These are phyloP conservation scores for Stagonosporopsis cucurbitacearum DNA, from an alignment of 2,329 filamentous ascomycete genomes.

Conservation along the genomic window DNA sequence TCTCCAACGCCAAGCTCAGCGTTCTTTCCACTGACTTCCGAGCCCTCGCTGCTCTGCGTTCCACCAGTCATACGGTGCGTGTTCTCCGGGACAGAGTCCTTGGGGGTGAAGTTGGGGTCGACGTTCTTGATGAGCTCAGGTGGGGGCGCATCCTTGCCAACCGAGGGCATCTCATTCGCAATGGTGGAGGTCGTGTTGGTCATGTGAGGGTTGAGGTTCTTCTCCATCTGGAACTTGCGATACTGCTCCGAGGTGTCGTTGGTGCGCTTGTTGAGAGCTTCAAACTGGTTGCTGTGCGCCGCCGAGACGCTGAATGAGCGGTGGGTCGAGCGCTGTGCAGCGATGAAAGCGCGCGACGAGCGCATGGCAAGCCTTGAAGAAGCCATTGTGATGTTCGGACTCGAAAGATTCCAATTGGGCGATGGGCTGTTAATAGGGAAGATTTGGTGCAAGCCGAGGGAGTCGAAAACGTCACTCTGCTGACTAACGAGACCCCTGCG, in stretches of 20 bases:
- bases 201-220: slow-evolving; percentile 66
- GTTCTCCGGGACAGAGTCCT: slow-evolving; percentile 67
- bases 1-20: slow-evolving; percentile 43
- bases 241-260: slow-evolving; percentile 62
- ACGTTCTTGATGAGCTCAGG: slow-evolving; percentile 66
- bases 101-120: slow-evolving; percentile 63
- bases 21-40: slow-evolving; percentile 40
- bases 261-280: slow-evolving; percentile 56
- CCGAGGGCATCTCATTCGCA: slow-evolving; percentile 66
- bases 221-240: slow-evolving; percentile 63
- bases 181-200: slow-evolving; percentile 70
- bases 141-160: slow-evolving; percentile 63
- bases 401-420: slow-evolving; percentile 12
- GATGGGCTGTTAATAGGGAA: slow-evolving; percentile 24
- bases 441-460: slow-evolving; percentile 29
- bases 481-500: slow-evolving; percentile 25
- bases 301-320: slow-evolving; percentile 49
- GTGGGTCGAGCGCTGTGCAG: slow-evolving; percentile 42
- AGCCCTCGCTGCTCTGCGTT: slow-evolving; percentile 58
- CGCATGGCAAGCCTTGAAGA: slow-evolving; percentile 54
- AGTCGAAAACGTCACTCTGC: slow-evolving; percentile 31
- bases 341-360: slow-evolving; percentile 52
- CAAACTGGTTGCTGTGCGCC: slow-evolving; percentile 47
- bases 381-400: slow-evolving; percentile 50
- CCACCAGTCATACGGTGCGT: slow-evolving; percentile 71